phyloP scores from a whole-genome alignment of 495 filamentous ascomycete species.

The Ascodesmis nigricans region DNA sequence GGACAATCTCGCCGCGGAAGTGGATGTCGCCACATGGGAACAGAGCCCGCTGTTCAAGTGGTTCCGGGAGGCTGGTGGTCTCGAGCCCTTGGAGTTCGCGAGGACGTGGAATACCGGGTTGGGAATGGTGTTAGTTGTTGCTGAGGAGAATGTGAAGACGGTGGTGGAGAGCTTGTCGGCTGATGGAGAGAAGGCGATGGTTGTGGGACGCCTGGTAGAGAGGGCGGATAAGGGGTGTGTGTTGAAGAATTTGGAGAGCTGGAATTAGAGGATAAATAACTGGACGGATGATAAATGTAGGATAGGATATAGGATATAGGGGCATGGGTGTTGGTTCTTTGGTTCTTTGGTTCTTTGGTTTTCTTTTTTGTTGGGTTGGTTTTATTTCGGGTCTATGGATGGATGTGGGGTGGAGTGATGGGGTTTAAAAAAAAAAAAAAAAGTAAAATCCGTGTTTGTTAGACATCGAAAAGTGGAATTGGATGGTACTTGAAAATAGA shows the following conservation, averaged over 20 bases:
- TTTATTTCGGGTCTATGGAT: too few relatives aligned
- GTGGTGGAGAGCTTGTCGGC: slow-evolving; percentile 32
- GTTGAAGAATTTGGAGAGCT: slow-evolving; percentile 45
- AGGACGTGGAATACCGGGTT: slow-evolving; percentile 86
- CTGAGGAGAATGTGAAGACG: slow-evolving; percentile 30
- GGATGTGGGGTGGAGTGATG: too few relatives aligned
- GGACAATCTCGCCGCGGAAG: slow-evolving; percentile 42
- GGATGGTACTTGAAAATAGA: too few relatives aligned
- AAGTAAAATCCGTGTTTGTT: too few relatives aligned
- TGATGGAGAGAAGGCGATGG: slow-evolving; percentile 54
- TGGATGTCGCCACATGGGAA: slow-evolving; percentile 51
- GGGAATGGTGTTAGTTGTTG: slow-evolving; percentile 75
- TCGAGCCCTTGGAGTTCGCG: slow-evolving; percentile 55
- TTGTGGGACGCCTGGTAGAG: slow-evolving; percentile 44
- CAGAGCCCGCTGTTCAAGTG: slow-evolving; percentile 59
- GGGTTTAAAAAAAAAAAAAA: too few relatives aligned
- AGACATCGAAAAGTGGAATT: too few relatives aligned
- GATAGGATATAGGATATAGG: too few relatives aligned
- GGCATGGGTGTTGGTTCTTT: too few relatives aligned
- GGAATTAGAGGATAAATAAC: slow-evolving; percentile 33
- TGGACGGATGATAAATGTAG: too few relatives aligned
- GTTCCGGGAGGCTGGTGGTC: slow-evolving; percentile 56
- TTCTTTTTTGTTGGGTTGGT: too few relatives aligned
- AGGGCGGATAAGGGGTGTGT: slow-evolving; percentile 40
- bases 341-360: too few relatives aligned